phyloP scores from a whole-genome alignment of 306 rosid species.

The Quillaja saponaria region DNA sequence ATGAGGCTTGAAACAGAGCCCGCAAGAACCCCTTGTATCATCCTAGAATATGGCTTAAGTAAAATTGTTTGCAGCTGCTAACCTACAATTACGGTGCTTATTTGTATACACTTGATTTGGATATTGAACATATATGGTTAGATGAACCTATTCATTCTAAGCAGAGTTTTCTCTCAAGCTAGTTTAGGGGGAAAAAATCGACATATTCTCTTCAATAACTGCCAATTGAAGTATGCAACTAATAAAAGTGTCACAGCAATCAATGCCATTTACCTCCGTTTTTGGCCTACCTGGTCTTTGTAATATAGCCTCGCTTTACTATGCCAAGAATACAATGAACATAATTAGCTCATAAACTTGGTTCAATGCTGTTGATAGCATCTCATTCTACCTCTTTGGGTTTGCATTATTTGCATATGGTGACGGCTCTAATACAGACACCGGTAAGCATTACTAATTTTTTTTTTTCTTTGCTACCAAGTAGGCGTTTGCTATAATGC shows the following conservation, averaged over 20 bases:
- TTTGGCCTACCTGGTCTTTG: slow-evolving; percentile 78
- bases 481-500: slow-evolving; percentile 76
- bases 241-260: slow-evolving; percentile 62
- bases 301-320: slow-evolving; percentile 81
- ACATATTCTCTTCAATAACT: no score
- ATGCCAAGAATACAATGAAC: slow-evolving; percentile 84
- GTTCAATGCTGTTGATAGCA: slow-evolving; percentile 81
- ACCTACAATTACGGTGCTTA: no score
- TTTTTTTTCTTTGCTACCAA: slow-evolving; percentile 73
- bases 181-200: slow-evolving; percentile 73
- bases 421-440: slow-evolving; percentile 41
- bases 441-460: slow-evolving; percentile 43
- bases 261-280: slow-evolving; percentile 71
- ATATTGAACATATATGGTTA: no score
- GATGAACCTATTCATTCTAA: no score
- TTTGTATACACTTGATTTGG: no score
- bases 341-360: slow-evolving; percentile 78
- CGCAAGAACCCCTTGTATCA: no score
- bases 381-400: slow-evolving; percentile 79
- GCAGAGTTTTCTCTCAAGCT: slow-evolving; percentile 39
- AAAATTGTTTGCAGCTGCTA: no score
- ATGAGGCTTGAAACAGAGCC: neutral
- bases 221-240: no score
- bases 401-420: slow-evolving; percentile 79
- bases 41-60: no score